A percentile compares a stretch with the other conserved stretches of the same genome.
Evolutionary conservation across 164 flowering plant species (phyloP).

Genomic region (Cinnamomum micranthum): DNA sequence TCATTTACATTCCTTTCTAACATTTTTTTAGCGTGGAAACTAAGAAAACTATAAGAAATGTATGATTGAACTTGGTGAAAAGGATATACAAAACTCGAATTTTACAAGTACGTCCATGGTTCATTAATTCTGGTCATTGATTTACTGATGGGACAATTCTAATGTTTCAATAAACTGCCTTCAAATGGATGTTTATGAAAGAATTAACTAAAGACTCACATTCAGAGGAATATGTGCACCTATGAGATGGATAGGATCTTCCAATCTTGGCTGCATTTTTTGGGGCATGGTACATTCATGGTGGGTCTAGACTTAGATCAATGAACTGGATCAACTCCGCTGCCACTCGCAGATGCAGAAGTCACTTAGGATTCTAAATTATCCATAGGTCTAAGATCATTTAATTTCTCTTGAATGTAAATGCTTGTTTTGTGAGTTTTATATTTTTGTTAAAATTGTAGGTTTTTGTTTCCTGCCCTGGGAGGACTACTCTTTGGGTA

Average conservation of each 20-base stretch:
- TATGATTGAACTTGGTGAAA: too few relatives aligned
- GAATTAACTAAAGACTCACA: not conserved
- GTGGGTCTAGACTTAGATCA: not conserved
- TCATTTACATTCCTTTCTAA: too few relatives aligned
- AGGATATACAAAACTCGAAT: too few relatives aligned
- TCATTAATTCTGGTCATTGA: too few relatives aligned
- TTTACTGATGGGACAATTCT: too few relatives aligned
- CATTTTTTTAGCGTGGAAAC: too few relatives aligned
- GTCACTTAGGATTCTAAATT: not conserved
- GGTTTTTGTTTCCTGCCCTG: constrained; percentile 94
- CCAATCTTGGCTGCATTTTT: not conserved
- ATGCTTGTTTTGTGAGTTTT: not conserved
- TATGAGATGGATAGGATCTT: too few relatives aligned
- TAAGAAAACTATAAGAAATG: too few relatives aligned
- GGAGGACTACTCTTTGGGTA: constrained; percentile 94
- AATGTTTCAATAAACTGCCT: too few relatives aligned
- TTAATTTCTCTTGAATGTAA: not conserved
- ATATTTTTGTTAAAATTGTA: constrained; percentile 15
- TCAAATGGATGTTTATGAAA: too few relatives aligned
- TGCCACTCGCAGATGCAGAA: not conserved
- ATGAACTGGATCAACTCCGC: not conserved
- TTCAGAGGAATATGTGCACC: not conserved
- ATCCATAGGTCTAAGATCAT: not conserved
- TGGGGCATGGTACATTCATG: not conserved
- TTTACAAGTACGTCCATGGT: too few relatives aligned